Evolutionary conservation across 306 rosid genomes (phyloP).

Genomic region (Lathyrus oleraceus): DNA sequence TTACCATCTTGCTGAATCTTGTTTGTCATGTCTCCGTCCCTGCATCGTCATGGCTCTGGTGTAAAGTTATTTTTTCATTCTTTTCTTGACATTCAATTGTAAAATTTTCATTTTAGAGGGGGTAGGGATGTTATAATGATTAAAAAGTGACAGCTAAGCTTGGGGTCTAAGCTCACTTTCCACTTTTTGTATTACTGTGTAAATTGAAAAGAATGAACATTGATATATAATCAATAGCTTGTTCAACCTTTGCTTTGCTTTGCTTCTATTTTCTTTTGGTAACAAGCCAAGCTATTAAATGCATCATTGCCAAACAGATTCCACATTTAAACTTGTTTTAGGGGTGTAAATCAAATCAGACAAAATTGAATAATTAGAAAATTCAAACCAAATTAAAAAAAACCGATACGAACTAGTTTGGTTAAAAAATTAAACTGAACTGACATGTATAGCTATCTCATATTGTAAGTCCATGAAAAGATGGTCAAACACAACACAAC

Average conservation of each 20-base stretch:
- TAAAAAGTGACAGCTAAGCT: conserved; percentile 41
- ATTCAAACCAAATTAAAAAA: no score
- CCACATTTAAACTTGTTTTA: no score
- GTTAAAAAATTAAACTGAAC: no score
- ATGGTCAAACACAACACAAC: no score
- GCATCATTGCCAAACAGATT: neutral
- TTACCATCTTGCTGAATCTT: conserved; percentile 17
- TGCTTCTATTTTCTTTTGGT: neutral
- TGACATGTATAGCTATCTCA: no score
- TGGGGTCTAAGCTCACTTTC: conserved; percentile 47
- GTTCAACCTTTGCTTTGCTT: conserved; percentile 26
- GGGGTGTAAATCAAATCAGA: no score
- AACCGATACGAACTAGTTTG: no score
- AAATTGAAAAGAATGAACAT: conserved; percentile 41
- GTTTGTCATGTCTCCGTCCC: conserved; percentile 46
- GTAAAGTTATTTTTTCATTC: conserved; percentile 79
- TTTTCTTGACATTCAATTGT: conserved; percentile 68
- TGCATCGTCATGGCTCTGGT: conserved; percentile 44
- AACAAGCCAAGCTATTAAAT: neutral
- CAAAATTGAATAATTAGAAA: no score
- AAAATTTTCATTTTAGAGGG: conserved; percentile 49
- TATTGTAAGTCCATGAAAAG: no score
- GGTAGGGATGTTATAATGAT: conserved; percentile 39
- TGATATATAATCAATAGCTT: conserved; percentile 37
- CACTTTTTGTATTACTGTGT: conserved; percentile 56